A percentile compares a stretch with the other conserved stretches of the same genome.
phyloP scores from a whole-genome alignment of 768 basidiomycete genomes.

The Kwoniella europaea region DNA sequence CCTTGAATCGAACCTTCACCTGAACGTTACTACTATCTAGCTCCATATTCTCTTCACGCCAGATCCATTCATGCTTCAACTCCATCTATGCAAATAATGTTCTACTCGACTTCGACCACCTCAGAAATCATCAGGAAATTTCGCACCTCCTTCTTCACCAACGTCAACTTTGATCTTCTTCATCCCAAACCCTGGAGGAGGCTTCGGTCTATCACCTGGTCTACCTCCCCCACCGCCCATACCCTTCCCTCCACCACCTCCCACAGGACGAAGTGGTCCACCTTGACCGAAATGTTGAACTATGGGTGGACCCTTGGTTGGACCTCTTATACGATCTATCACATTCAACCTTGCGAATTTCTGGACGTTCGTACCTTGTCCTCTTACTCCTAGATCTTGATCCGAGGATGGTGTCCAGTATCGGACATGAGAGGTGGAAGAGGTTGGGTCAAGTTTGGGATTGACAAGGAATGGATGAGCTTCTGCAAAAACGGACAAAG shows the following conservation, averaged over 20 bases:
- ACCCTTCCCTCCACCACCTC: conserved; percentile 36
- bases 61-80: no score
- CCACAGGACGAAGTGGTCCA: conserved; percentile 9
- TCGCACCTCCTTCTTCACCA: not conserved
- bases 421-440: conserved; percentile 13
- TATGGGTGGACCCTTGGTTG: not conserved
- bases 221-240: conserved; percentile 51
- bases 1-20: no score
- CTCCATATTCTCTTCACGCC: no score
- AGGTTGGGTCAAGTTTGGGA: conserved; percentile 31
- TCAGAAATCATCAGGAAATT: conserved; percentile 4
- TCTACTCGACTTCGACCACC: not conserved
- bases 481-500: conserved; percentile 37
- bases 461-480: conserved; percentile 56
- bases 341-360: conserved; percentile 39
- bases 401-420: conserved; percentile 41
- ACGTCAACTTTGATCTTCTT: conserved; percentile 13
- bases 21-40: no score
- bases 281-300: conserved; percentile 11
- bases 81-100: not conserved
- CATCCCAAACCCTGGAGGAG: conserved; percentile 25
- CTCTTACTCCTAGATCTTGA: conserved; percentile 41
- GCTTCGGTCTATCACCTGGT: conserved; percentile 34
- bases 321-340: conserved; percentile 11
- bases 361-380: conserved; percentile 52